Evolutionary conservation across 2,329 filamentous ascomycete species (phyloP).

Genomic region (Gaeumannomyces tritici): DNA sequence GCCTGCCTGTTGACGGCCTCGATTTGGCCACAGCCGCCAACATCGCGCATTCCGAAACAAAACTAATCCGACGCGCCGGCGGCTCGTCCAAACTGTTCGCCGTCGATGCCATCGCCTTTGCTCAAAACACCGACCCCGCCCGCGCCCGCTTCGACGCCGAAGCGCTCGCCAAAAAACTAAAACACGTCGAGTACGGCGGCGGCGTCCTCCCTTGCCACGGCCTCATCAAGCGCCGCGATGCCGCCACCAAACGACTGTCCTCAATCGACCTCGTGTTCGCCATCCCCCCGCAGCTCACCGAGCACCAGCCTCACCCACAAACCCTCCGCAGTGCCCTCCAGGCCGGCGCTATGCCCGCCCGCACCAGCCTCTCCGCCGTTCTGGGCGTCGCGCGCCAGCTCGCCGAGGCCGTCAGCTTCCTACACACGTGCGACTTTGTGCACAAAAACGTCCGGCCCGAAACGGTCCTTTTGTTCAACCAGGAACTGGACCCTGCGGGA

Average conservation of each 20-base stretch:
- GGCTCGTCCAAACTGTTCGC: conserved; percentile 1
- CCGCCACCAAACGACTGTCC: neutral
- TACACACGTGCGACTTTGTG: neutral
- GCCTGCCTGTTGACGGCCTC: neutral
- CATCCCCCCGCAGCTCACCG: neutral
- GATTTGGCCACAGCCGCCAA: neutral
- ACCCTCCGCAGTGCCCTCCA: neutral
- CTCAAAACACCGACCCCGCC: neutral
- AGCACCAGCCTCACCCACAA: no score
- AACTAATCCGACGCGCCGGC: neutral
- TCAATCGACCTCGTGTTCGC: neutral
- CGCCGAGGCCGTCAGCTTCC: neutral
- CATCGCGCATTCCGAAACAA: neutral
- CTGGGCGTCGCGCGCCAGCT: neutral
- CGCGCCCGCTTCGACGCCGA: conserved; percentile 1
- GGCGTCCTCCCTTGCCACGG: neutral
- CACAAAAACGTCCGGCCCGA: neutral
- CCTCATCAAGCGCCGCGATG: neutral
- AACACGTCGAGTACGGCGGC: neutral
- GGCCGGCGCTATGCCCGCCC: neutral
- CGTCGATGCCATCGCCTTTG: conserved; percentile 3
- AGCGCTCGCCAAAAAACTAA: neutral
- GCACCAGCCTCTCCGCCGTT: neutral
- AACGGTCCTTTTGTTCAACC: neutral
- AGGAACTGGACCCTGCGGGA: no score